A percentile compares a stretch with the other conserved stretches of the same genome.
phyloP scores from a whole-genome alignment of 352 stramenopile species.

The Globisporangium canariense region DNA sequence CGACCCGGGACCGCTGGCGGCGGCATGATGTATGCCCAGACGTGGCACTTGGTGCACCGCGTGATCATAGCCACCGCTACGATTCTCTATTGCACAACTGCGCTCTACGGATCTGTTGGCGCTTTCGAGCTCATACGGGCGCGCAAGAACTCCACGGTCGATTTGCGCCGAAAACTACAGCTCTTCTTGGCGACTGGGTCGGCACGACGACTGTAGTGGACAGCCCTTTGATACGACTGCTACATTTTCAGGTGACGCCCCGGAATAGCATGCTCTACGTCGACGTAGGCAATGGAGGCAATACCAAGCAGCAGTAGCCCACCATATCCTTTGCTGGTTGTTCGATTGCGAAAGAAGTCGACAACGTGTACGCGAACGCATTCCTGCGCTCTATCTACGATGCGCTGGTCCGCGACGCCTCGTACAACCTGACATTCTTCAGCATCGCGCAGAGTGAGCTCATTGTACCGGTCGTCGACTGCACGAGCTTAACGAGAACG shows the following conservation, averaged over 20 bases:
- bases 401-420: slow-evolving; percentile 6
- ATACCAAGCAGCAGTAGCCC: not conserved
- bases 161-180: not conserved
- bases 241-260: slow-evolving; percentile 16
- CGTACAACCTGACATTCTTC: slow-evolving; percentile 23
- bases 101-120: not conserved
- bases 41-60: slow-evolving; percentile 1
- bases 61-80: not conserved
- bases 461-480: slow-evolving; percentile 26
- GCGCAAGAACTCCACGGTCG: not conserved
- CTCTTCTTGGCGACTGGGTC: slow-evolving; percentile 12
- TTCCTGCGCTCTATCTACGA: slow-evolving; percentile 17
- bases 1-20: not conserved
- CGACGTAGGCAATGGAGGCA: not conserved
- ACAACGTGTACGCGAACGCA: slow-evolving; percentile 10
- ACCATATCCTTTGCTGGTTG: slow-evolving; percentile 4
- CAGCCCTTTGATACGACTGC: slow-evolving; percentile 26
- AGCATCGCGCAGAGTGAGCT: slow-evolving; percentile 25
- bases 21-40: not conserved
- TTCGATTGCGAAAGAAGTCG: not conserved
- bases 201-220: slow-evolving; percentile 22
- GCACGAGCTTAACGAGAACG: not conserved
- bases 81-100: not conserved
- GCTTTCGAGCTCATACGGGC: slow-evolving; percentile 1
- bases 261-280: slow-evolving; percentile 3